A percentile compares a stretch with the other conserved stretches of the same genome.
Conservation (phyloP, 306 rosid genomes). For the Crataegus laevigata region DNA sequence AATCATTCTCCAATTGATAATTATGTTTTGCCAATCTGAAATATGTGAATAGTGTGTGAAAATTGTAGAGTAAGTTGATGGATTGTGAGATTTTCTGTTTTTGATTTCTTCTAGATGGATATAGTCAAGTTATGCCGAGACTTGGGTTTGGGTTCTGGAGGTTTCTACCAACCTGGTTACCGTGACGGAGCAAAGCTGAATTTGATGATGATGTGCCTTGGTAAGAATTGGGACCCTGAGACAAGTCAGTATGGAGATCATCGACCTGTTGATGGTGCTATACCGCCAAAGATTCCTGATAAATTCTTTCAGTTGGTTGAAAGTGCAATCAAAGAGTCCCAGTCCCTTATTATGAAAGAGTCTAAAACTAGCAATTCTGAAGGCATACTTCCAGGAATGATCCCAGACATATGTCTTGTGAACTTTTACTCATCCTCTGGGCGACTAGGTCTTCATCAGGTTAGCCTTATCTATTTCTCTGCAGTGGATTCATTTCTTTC, state of each 20-base stretch:
- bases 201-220: slow-evolving; percentile 87
- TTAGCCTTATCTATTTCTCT: background rate
- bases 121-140: slow-evolving; percentile 46
- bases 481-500: background rate
- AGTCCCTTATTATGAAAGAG: slow-evolving; percentile 12
- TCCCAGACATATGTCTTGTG: slow-evolving; percentile 60
- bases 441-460: slow-evolving; percentile 80
- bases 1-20: background rate
- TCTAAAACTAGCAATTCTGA: slow-evolving; percentile 7
- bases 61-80: background rate
- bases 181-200: slow-evolving; percentile 43
- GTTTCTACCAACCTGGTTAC: slow-evolving; percentile 82
- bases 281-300: slow-evolving; percentile 46
- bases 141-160: slow-evolving; percentile 57
- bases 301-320: slow-evolving; percentile 33
- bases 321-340: slow-evolving; percentile 37
- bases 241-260: slow-evolving; percentile 30
- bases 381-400: slow-evolving; percentile 30
- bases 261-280: slow-evolving; percentile 42
- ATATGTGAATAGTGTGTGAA: background rate
- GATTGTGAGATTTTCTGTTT: background rate
- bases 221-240: slow-evolving; percentile 80
- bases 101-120: slow-evolving; percentile 13
- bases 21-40: background rate
- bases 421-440: slow-evolving; percentile 57